Percentiles rank a stretch among this genome's conserved stretches.
Conservation (phyloP, 2,329 filamentous ascomycete genomes). For the Stagonosporopsis tanaceti region DNA sequence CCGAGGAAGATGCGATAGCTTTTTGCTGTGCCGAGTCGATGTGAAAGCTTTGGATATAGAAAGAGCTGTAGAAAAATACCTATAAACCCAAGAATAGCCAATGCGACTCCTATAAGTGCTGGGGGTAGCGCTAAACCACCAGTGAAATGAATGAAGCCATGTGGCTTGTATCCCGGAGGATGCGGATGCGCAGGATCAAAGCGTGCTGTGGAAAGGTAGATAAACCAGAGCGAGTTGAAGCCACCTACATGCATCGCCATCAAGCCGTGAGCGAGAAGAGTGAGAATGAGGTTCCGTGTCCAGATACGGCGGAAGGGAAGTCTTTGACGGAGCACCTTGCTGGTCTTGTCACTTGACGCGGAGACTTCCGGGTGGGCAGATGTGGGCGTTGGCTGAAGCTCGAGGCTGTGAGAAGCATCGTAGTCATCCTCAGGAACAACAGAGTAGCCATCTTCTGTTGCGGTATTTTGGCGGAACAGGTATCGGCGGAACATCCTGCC, state of each 20-base stretch:
- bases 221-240: conserved; percentile 60
- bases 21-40: conserved; percentile 51
- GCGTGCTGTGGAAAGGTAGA: conserved; percentile 58
- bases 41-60: conserved; percentile 54
- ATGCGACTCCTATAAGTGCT: conserved; percentile 56
- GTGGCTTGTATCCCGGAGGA: conserved; percentile 45
- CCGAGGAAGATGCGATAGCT: conserved; percentile 53
- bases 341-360: conserved; percentile 22
- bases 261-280: conserved; percentile 54
- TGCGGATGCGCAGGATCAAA: conserved; percentile 48
- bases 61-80: conserved; percentile 57
- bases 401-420: conserved; percentile 33
- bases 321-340: conserved; percentile 34
- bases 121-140: conserved; percentile 59
- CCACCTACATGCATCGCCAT: conserved; percentile 59
- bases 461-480: conserved; percentile 40
- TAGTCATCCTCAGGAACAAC: conserved; percentile 40
- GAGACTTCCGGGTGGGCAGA: conserved; percentile 22
- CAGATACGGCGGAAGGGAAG: conserved; percentile 58
- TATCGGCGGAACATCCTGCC: conserved; percentile 49
- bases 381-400: conserved; percentile 43
- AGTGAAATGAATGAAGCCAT: conserved; percentile 56
- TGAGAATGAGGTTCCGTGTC: conserved; percentile 56
- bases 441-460: conserved; percentile 39
- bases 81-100: conserved; percentile 58